These are phyloP conservation scores for Myxozyma vanderwaltii DNA, from an alignment of 805 yeast genomes.

Conservation along the genomic window DNA sequence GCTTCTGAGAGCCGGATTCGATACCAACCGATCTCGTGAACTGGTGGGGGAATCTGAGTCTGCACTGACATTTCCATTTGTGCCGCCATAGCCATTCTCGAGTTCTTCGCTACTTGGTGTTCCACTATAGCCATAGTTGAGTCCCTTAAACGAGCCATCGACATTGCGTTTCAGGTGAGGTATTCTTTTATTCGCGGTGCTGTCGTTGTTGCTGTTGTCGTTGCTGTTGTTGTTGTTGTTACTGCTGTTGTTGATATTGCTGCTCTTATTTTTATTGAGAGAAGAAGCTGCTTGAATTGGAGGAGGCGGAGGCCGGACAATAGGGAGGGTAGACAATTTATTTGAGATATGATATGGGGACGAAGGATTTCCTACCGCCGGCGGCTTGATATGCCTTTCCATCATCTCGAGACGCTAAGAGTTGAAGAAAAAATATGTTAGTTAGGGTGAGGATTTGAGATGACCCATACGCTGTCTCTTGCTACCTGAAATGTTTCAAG, in stretches of 20 bases:
- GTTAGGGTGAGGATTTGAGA: background rate
- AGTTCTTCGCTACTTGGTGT: slow-evolving; percentile 20
- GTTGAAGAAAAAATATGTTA: background rate
- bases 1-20: slow-evolving; percentile 9
- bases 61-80: background rate
- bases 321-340: slow-evolving; percentile 20
- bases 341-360: slow-evolving; percentile 27
- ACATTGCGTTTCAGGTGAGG: slow-evolving; percentile 25
- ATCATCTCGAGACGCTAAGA: slow-evolving; percentile 34
- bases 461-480: background rate
- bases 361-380: slow-evolving; percentile 22
- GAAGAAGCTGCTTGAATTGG: background rate
- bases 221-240: background rate
- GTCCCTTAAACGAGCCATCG: slow-evolving; percentile 24
- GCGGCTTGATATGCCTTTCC: slow-evolving; percentile 35
- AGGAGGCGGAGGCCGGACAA: slow-evolving; percentile 4
- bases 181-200: background rate
- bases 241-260: background rate
- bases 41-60: slow-evolving; percentile 28
- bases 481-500: background rate
- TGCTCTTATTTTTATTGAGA: background rate
- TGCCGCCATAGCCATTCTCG: slow-evolving; percentile 13
- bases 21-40: slow-evolving; percentile 22
- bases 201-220: background rate
- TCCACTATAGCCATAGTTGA: background rate